Percentiles rank a stretch among this genome's conserved stretches.
Conservation (phyloP, 2,329 filamentous ascomycete species). For the Corinectria fuckeliana region DNA sequence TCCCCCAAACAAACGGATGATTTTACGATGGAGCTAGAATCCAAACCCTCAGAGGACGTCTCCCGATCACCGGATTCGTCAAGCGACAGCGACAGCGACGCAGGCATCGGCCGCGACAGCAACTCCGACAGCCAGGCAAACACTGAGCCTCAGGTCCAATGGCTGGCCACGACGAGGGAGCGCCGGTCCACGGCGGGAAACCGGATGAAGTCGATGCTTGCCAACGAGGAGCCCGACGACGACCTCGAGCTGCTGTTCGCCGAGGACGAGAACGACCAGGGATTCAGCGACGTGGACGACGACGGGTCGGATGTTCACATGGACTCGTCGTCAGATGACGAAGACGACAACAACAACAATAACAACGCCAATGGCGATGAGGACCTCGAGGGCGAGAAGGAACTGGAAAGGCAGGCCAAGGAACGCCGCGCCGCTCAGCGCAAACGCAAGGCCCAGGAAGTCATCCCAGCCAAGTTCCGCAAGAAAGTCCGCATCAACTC, state of each 20-base stretch:
- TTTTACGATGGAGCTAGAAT: slow-evolving; percentile 40
- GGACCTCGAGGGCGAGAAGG: slow-evolving; percentile 85
- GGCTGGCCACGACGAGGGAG: slow-evolving; percentile 74
- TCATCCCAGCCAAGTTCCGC: slow-evolving; percentile 71
- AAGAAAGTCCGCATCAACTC: slow-evolving; percentile 80
- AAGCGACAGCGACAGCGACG: slow-evolving; percentile 42
- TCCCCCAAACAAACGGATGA: slow-evolving; percentile 13
- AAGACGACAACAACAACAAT: slow-evolving; percentile 74
- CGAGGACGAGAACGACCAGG: slow-evolving; percentile 71
- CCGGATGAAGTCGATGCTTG: slow-evolving; percentile 78
- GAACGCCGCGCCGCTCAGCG: slow-evolving; percentile 70
- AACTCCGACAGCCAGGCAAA: slow-evolving; percentile 48
- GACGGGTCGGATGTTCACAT: slow-evolving; percentile 80
- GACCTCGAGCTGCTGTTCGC: slow-evolving; percentile 79
- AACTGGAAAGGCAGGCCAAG: slow-evolving; percentile 78
- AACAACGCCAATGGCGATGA: slow-evolving; percentile 52
- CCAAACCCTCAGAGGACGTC: slow-evolving; percentile 43
- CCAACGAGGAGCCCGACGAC: slow-evolving; percentile 73
- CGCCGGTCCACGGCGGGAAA: slow-evolving; percentile 85
- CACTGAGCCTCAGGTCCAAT: slow-evolving; percentile 58
- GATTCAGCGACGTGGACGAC: slow-evolving; percentile 73
- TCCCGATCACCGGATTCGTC: slow-evolving; percentile 40
- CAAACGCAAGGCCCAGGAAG: slow-evolving; percentile 82
- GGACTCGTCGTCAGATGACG: slow-evolving; percentile 84
- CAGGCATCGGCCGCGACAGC: slow-evolving; percentile 37